Percentiles rank a stretch among this genome's conserved stretches.
Conservation (phyloP, 371 early-diverging fungal genomes). For the Globomyces sp. region DNA sequence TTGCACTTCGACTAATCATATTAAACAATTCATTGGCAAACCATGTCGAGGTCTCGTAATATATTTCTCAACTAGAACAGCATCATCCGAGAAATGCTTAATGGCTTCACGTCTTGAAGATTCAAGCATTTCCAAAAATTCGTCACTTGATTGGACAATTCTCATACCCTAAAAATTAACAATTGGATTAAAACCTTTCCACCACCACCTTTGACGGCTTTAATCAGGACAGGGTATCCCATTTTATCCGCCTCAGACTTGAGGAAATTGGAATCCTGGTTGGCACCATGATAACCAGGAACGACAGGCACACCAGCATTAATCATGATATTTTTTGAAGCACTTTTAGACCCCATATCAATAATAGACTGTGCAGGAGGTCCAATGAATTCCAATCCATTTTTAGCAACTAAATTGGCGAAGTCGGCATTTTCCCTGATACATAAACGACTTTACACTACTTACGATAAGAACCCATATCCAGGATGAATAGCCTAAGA, state of each 20-base stretch:
- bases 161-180: conserved; percentile 69
- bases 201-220: conserved; percentile 96
- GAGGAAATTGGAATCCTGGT: conserved; percentile 74
- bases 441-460: too few relatives aligned
- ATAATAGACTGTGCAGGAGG: conserved; percentile 88
- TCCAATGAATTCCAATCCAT: conserved; percentile 81
- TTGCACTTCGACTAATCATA: conserved; percentile 78
- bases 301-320: conserved; percentile 87
- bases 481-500: conserved; percentile 77
- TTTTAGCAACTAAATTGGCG: conserved; percentile 67
- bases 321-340: conserved; percentile 89
- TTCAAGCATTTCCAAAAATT: conserved; percentile 84
- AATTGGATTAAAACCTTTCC: conserved; percentile 68
- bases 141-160: conserved; percentile 60
- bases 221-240: conserved; percentile 91
- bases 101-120: conserved; percentile 81
- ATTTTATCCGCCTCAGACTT: conserved; percentile 77
- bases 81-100: conserved; percentile 89
- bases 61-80: conserved; percentile 90
- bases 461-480: conserved; percentile 82
- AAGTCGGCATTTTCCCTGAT: conserved; percentile 79
- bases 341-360: conserved; percentile 94
- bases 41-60: conserved; percentile 79
- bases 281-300: conserved; percentile 93
- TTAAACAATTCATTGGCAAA: too few relatives aligned